Evolutionary conservation across 352 stramenopile species (phyloP).

Genomic region (Globisporangium spinosum): DNA sequence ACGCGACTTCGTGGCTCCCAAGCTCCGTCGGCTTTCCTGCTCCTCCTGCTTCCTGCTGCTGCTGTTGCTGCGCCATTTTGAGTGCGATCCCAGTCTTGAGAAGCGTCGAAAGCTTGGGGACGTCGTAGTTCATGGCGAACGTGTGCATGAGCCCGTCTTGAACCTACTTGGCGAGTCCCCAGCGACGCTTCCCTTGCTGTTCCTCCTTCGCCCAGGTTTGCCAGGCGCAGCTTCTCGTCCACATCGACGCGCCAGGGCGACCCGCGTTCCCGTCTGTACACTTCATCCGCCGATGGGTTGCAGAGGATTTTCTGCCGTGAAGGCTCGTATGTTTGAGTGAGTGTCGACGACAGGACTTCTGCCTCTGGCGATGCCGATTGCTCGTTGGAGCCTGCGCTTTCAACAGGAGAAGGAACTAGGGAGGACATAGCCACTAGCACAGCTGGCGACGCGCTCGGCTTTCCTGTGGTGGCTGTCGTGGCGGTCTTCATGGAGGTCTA

Average conservation of each 20-base stretch:
- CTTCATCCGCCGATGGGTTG: conserved; percentile 59
- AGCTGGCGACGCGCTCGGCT: neutral
- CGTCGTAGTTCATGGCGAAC: conserved; percentile 67
- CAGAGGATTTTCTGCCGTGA: conserved; percentile 39
- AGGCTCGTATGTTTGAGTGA: conserved; percentile 1
- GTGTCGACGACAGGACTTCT: neutral
- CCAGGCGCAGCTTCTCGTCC: conserved; percentile 33
- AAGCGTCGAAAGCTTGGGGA: conserved; percentile 57
- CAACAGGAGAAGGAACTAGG: neutral
- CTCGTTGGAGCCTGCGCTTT: neutral
- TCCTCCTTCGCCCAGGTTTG: conserved; percentile 53
- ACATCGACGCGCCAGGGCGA: conserved; percentile 44
- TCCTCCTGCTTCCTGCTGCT: neutral
- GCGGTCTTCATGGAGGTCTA: conserved; percentile 8
- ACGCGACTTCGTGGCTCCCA: conserved; percentile 42
- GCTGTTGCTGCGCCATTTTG: conserved; percentile 21
- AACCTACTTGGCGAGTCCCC: conserved; percentile 69
- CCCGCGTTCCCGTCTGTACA: conserved; percentile 54
- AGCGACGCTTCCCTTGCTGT: conserved; percentile 63
- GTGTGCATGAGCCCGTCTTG: conserved; percentile 69
- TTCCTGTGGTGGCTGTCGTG: neutral
- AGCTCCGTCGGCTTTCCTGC: conserved; percentile 25
- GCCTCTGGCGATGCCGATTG: neutral
- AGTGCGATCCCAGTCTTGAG: conserved; percentile 53
- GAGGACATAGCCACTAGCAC: too few relatives aligned